A percentile compares a stretch with the other conserved stretches of the same genome.
Conservation (phyloP, 176 grass and related monocot species). For the Elaeis guineensis region DNA sequence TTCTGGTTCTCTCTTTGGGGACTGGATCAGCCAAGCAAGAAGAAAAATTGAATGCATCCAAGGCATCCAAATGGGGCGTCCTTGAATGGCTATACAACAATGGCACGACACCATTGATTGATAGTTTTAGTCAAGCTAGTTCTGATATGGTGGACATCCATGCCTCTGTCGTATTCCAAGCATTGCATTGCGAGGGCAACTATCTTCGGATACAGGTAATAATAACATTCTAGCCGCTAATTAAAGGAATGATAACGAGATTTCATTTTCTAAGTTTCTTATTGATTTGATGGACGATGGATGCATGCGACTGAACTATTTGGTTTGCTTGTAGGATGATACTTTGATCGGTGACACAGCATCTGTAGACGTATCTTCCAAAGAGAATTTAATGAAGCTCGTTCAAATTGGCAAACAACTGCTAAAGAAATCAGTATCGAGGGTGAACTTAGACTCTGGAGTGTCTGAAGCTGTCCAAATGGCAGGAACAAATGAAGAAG, state of each 20-base stretch:
- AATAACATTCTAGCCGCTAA: too few species aligned
- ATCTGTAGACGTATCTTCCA: conserved; percentile 4
- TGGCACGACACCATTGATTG: background rate
- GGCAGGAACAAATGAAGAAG: conserved; percentile 41
- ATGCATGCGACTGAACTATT: too few species aligned
- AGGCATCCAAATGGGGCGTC: conserved; percentile 8
- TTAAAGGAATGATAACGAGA: too few species aligned
- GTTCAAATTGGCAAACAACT: background rate
- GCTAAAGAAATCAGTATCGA: conserved; percentile 26
- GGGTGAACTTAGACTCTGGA: conserved; percentile 48
- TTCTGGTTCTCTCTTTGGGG: background rate
- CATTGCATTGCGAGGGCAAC: too few species aligned
- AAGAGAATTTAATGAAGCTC: too few species aligned
- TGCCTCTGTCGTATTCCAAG: too few species aligned
- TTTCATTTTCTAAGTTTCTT: too few species aligned
- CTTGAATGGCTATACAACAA: background rate
- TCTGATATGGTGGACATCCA: conserved; percentile 5
- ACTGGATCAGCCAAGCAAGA: background rate
- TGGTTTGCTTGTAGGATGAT: conserved; percentile 20
- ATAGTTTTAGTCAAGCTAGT: conserved; percentile 8
- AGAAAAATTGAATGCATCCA: background rate
- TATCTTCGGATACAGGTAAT: too few species aligned
- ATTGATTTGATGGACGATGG: too few species aligned
- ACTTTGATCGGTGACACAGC: conserved; percentile 14
- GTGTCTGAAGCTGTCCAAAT: background rate